phyloP scores from a whole-genome alignment of 2,329 filamentous ascomycete genomes.

The Ceratocystiopsis sp. region DNA sequence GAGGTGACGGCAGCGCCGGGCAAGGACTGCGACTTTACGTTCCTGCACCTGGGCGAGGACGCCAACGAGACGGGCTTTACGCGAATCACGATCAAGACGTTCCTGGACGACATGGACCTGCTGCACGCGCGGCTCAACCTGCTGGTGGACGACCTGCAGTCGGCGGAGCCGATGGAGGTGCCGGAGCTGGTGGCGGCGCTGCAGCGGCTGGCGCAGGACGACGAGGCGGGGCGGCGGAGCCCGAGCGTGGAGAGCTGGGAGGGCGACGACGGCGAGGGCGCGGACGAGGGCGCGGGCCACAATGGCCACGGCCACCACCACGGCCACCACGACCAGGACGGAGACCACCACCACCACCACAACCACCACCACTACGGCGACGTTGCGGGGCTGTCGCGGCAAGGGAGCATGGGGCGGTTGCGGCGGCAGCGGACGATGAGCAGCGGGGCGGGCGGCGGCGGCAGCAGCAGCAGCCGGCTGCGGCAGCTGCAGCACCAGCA shows the following conservation, averaged over 20 bases:
- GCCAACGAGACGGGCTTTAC: conserved; percentile 46
- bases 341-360: too few species aligned
- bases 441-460: too few species aligned
- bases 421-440: too few species aligned
- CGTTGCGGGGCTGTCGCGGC: neutral
- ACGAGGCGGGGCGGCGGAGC: conserved; percentile 24
- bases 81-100: conserved; percentile 77
- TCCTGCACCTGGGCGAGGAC: conserved; percentile 55
- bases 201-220: conserved; percentile 54
- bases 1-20: conserved; percentile 85
- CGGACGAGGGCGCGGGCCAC: too few species aligned
- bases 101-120: conserved; percentile 71
- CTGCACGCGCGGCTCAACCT: conserved; percentile 74
- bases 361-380: too few species aligned
- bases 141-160: conserved; percentile 62
- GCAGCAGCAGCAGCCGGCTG: too few species aligned
- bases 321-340: too few species aligned
- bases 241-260: conserved; percentile 6
- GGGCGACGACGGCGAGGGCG: conserved; percentile 36
- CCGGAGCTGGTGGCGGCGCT: conserved; percentile 56
- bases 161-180: conserved; percentile 50
- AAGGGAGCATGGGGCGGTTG: too few species aligned
- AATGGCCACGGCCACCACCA: conserved; percentile 35
- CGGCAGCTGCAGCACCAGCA: too few species aligned
- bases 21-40: conserved; percentile 83